phyloP scores from a whole-genome alignment of 1,284 basidiomycete genomes.

The Boletus sp. region DNA sequence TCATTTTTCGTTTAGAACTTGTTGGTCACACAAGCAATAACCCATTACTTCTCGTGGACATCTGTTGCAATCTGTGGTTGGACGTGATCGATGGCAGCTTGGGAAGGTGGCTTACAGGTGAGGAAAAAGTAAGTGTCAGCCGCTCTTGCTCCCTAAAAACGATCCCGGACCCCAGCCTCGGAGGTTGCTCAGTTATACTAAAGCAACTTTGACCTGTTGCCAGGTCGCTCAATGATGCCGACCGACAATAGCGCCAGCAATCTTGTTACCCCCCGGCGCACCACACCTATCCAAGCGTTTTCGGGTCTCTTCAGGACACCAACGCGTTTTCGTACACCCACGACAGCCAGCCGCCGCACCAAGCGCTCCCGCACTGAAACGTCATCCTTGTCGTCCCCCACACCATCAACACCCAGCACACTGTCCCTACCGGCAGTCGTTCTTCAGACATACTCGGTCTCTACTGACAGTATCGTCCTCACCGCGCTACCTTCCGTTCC shows the following conservation, averaged over 20 bases:
- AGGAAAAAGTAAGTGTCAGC: slow-evolving; percentile 15
- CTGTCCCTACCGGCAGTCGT: slow-evolving; percentile 40
- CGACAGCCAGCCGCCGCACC: slow-evolving; percentile 19
- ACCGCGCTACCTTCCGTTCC: slow-evolving; percentile 53
- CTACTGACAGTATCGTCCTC: slow-evolving; percentile 57
- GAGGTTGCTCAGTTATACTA: neutral
- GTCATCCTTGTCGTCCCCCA: slow-evolving; percentile 12
- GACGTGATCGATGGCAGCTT: neutral
- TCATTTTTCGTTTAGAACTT: too few species aligned
- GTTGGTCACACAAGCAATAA: neutral
- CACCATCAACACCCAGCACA: slow-evolving; percentile 9
- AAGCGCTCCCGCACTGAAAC: slow-evolving; percentile 27
- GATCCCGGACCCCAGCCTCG: neutral
- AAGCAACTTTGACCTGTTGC: neutral
- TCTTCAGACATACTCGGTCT: slow-evolving; percentile 54
- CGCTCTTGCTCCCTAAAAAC: slow-evolving; percentile 16
- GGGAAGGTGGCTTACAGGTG: slow-evolving; percentile 13
- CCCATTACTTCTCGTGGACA: neutral
- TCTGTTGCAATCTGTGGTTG: neutral
- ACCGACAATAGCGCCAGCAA: slow-evolving; percentile 6
- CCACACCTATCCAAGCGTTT: slow-evolving; percentile 23
- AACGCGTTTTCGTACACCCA: slow-evolving; percentile 25
- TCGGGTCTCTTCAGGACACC: slow-evolving; percentile 33
- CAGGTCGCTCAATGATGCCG: slow-evolving; percentile 20
- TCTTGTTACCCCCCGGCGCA: slow-evolving; percentile 20